Evolutionary conservation across 208 protist species (phyloP).

Genomic region (Phytomonas francai): DNA sequence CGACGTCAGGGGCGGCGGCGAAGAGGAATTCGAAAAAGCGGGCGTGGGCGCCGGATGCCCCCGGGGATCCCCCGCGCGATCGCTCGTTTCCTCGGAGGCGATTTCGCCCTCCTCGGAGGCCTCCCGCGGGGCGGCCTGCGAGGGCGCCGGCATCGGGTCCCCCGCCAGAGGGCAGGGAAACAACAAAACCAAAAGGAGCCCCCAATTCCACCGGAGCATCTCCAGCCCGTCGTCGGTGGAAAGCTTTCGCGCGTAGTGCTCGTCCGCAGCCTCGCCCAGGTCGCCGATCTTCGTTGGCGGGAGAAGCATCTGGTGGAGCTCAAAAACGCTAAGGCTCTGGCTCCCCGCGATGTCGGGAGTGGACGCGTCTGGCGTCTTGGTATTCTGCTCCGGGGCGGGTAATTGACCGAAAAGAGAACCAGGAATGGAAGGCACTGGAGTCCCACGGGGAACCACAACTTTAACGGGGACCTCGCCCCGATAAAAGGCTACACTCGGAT

Average conservation of each 20-base stretch:
- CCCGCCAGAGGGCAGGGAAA: constrained; percentile 25
- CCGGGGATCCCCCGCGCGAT: neutral
- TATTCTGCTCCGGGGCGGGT: neutral
- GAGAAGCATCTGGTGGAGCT: constrained; percentile 63
- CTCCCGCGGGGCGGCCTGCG: constrained; percentile 10
- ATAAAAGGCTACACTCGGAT: constrained; percentile 63
- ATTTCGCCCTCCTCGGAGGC: constrained; percentile 7
- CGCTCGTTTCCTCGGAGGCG: neutral
- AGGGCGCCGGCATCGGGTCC: neutral
- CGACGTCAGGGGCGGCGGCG: neutral
- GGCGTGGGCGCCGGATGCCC: neutral
- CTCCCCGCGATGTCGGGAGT: neutral
- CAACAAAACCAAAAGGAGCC: constrained; percentile 44
- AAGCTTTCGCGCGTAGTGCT: constrained; percentile 55
- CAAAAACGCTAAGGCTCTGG: constrained; percentile 23
- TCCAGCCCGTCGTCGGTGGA: constrained; percentile 52
- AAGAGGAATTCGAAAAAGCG: neutral
- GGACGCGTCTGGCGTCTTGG: neutral
- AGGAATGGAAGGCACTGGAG: neutral
- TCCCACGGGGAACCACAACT: constrained; percentile 7
- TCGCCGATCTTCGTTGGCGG: constrained; percentile 29
- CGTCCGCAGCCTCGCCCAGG: constrained; percentile 28
- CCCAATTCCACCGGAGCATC: constrained; percentile 61
- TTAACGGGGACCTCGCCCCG: constrained; percentile 22
- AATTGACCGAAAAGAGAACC: neutral